Percentiles rank a stretch among this genome's conserved stretches.
phyloP scores from a whole-genome alignment of 23 red algal genomes.

The Gracilaria domingensis region DNA sequence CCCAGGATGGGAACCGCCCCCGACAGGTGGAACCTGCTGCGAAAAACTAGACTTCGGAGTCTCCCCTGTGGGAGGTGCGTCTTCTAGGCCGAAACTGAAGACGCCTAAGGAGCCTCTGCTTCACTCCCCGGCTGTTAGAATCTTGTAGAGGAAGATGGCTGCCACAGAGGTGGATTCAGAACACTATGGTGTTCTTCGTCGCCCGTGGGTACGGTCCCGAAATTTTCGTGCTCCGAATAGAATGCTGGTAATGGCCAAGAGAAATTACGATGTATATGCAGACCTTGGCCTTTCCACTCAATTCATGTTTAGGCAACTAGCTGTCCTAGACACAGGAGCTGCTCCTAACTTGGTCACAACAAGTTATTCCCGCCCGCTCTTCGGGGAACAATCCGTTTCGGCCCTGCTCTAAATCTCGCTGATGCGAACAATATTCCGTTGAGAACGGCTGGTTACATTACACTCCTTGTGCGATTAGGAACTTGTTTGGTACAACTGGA shows the following conservation, averaged over 20 bases:
- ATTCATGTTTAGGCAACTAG: neutral
- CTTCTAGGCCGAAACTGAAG: neutral
- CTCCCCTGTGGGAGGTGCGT: neutral
- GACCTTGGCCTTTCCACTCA: neutral
- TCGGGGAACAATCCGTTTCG: neutral
- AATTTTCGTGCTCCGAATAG: neutral
- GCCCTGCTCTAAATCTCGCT: neutral
- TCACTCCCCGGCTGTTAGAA: neutral
- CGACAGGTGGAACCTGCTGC: neutral
- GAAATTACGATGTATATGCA: slow-evolving; percentile 2
- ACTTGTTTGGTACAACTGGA: neutral
- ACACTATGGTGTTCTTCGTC: neutral
- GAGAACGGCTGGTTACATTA: neutral
- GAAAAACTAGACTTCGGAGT: slow-evolving; percentile 3
- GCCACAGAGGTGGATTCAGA: slow-evolving; percentile 19
- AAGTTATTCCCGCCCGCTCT: neutral
- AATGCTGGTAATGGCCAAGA: slow-evolving; percentile 18
- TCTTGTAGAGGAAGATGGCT: neutral
- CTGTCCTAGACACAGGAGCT: slow-evolving; percentile 12
- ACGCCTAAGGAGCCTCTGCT: neutral
- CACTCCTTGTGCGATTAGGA: neutral
- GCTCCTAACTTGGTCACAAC: slow-evolving; percentile 10
- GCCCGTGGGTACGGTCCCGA: slow-evolving; percentile 3
- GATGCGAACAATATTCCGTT: slow-evolving; percentile 38
- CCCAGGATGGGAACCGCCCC: neutral